Conservation (phyloP, 2,329 filamentous ascomycete species). For the Magnaporthiopsis rhizophila region DNA sequence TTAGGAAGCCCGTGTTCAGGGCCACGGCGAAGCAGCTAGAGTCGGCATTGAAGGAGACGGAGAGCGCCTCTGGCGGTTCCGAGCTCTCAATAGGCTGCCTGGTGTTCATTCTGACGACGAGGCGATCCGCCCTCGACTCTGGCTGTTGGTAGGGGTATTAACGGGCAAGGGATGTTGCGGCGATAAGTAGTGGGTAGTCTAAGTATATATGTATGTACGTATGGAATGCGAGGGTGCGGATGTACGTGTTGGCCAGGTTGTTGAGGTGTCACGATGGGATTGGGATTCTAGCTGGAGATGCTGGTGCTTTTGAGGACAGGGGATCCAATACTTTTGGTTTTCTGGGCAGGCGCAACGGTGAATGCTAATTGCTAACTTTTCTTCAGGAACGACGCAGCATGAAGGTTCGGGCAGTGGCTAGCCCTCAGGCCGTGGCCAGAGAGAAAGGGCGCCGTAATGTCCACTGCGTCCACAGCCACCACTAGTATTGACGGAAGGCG, state of each 20-base stretch:
- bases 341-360: background rate
- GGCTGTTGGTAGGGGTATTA: background rate
- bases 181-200: background rate
- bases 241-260: background rate
- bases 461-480: background rate
- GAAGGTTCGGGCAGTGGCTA: too few relatives aligned
- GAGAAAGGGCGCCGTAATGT: background rate
- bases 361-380: background rate
- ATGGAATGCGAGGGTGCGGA: background rate
- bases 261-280: too few relatives aligned
- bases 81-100: constrained; percentile 76
- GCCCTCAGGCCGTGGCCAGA: background rate
- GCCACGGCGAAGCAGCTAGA: constrained; percentile 77
- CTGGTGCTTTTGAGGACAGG: too few relatives aligned
- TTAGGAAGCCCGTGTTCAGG: constrained; percentile 13
- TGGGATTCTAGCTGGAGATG: too few relatives aligned
- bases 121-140: background rate
- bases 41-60: constrained; percentile 78
- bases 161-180: background rate
- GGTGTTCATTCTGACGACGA: constrained; percentile 67
- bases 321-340: background rate
- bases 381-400: too few relatives aligned
- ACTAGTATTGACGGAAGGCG: background rate
- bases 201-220: background rate
- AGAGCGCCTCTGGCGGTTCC: constrained; percentile 66